Conservation (phyloP, 2,329 filamentous ascomycete genomes). For the Alternaria sp. region DNA sequence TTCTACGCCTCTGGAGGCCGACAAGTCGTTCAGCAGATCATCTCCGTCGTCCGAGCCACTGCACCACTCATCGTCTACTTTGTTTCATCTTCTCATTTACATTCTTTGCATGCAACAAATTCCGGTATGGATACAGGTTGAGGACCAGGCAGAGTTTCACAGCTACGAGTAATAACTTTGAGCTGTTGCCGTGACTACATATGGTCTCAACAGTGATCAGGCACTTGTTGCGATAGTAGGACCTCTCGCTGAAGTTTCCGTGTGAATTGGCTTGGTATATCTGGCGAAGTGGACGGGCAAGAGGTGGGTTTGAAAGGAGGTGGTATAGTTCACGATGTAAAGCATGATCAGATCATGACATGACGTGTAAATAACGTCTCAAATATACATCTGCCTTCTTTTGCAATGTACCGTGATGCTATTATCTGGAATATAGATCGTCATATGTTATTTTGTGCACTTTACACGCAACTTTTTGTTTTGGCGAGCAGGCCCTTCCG, state of each 20-base stretch:
- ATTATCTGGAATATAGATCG: too few relatives aligned
- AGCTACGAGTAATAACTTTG: conserved; percentile 87
- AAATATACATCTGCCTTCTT: too few relatives aligned
- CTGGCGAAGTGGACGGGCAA: conserved; percentile 65
- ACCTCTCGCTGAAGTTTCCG: conserved; percentile 81
- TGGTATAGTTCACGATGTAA: not conserved
- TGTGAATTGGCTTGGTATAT: conserved; percentile 78
- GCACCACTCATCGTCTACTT: conserved; percentile 83
- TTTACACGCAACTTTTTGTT: too few relatives aligned
- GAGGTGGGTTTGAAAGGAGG: conserved; percentile 59
- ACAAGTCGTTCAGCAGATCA: conserved; percentile 79
- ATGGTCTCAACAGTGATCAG: conserved; percentile 76
- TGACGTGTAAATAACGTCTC: too few relatives aligned
- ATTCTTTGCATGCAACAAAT: conserved; percentile 62
- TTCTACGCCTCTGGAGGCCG: conserved; percentile 79
- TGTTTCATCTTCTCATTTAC: conserved; percentile 72
- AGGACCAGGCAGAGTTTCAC: conserved; percentile 80
- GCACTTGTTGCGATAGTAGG: conserved; percentile 80
- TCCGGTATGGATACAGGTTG: conserved; percentile 74
- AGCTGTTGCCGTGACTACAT: conserved; percentile 79
- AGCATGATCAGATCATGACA: not conserved
- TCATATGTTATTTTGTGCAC: too few relatives aligned
- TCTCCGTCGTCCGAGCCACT: conserved; percentile 77
- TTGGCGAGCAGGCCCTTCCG: too few relatives aligned
- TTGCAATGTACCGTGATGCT: too few relatives aligned